These are phyloP conservation scores for Ambrosia trifida DNA, from an alignment of 129 eudicot genomes.

Conservation along the genomic window DNA sequence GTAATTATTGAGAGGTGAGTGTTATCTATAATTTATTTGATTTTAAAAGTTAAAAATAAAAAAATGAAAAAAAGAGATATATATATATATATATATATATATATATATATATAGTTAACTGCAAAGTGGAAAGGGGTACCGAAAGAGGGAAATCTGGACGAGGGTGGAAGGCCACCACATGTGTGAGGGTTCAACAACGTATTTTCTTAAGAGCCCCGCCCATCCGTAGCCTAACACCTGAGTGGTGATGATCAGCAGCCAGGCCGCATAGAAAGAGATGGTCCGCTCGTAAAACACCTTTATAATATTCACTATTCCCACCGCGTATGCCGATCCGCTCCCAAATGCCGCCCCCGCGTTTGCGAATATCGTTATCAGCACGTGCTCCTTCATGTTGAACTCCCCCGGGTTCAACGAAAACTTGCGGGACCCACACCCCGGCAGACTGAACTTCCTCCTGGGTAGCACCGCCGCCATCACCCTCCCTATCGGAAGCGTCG, in stretches of 20 bases:
- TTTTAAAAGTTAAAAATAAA: no score
- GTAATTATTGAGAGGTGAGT: no score
- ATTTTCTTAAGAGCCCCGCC: conserved; percentile 82
- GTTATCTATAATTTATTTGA: no score
- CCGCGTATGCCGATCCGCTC: conserved; percentile 76
- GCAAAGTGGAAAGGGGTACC: no score
- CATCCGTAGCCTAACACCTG: conserved; percentile 92
- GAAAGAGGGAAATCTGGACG: conserved; percentile 77
- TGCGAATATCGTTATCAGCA: conserved; percentile 71
- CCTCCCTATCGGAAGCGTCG: conserved; percentile 70
- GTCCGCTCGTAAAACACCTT: conserved; percentile 55
- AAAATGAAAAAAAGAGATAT: no score
- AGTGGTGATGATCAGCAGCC: conserved; percentile 81
- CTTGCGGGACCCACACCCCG: conserved; percentile 27
- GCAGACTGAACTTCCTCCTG: conserved; percentile 29
- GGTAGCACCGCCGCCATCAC: conserved; percentile 70
- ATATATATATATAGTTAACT: no score
- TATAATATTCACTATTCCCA: conserved; percentile 69
- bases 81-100: no score
- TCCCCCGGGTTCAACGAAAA: conserved; percentile 85
- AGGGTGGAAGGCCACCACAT: conserved; percentile 96
- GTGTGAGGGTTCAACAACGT: conserved; percentile 84
- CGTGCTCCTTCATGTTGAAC: conserved; percentile 91
- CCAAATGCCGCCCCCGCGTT: conserved; percentile 87
- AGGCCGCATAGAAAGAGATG: conserved; percentile 58